Evolutionary conservation across 768 basidiomycete genomes (phyloP), one percentile per base, ranked within the genome.

Genomic region (Amanita pallidorosea): DNA sequence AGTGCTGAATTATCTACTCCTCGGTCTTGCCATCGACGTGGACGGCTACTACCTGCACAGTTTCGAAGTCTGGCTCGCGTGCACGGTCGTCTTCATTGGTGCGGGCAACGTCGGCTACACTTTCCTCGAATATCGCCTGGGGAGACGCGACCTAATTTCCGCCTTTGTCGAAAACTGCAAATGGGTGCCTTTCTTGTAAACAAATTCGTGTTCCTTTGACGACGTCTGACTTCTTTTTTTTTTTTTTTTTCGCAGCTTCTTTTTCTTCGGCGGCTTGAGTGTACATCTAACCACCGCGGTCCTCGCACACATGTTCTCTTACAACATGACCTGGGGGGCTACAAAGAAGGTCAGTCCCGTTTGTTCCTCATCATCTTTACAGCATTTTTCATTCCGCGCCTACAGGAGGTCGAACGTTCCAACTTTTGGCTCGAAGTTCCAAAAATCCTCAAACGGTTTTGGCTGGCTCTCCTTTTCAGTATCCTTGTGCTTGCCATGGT

Each of bases 401-500:
- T 35, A 18, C 33, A 91, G 76, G 86, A 88, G 65, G 88, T 93
- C 36, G 84, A 92, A 65, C 74, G 79, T 44, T 88, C 85, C 5
- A 93, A 92, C 62, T 92, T 95, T 72, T 92, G 87, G 77, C 78
- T 85, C 50, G 91, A 95, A 64, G 80, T 92, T 11, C 92, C 92
- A 1, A 78, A 79, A 51, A 91, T 94, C 61, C 69, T 84, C 60
- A 80, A 80, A 55, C 83, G 89, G 3, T 94, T 88, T 69, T 81
- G 85, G 73, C 58, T 79, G 43, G 75, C 78, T 38, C 72, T 88
- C 54, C 52, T 76, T 17, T 50, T 87, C 18, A 81, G 77, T 42
- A 68, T 80, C 56, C 50, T 72, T 15, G 54, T 70, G 9, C 70
- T 83, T 54, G 72, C 66, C 7, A 70, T 63, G 40, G 82, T 90